Base-by-base conservation (phyloP, 2,329 filamentous ascomycete species). In the Cladosporium sp. region DNA sequence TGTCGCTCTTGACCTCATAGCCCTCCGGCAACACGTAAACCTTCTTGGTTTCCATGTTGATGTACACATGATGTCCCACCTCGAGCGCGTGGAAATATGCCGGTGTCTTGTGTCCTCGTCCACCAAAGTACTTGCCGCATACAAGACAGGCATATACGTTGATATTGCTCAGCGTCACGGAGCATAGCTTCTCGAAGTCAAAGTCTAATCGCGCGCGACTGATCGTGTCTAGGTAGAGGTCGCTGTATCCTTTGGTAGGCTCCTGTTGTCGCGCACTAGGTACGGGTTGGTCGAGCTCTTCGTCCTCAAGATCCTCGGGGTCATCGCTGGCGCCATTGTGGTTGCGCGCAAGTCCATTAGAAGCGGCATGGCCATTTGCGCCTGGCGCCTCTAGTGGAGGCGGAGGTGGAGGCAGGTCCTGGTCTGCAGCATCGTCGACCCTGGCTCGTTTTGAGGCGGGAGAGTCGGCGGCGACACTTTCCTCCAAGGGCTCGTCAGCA, bases 171-270 rank as follows among this genome's bases (percentile, higher is more conserved):
- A 99, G 83, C 36, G 91, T 96, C 65, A 99, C 83, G 22, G 93
- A 97, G 77, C 94, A 99, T 12, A 97, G 85, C 80, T 99, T 99
- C 73, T 99, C 94, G 73, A 99, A 99, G 75, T 99, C 94, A 72
- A 97, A 97, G 75, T 99, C 94, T 59, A 97, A 86, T 49, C 96
- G 87, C 70, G 88, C 86, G 69, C 94, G 90, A 74, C 96, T 87
- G 76, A 99, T 95, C 12, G 94, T 97, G 78, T 99, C 94, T 66
- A 99, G 89, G 74, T 99, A 99, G 28, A 99, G 86, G 73, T 99
- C 93, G 69, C 89, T 88, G 78, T 97, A 99, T 62, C 93, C 93
- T 72, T 89, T 89, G 36, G 89, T 84, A 15, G 93, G 92, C 79
- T n/a, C 76, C 80, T 43, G 71, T 66, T 51, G 76, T 62, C 49